phyloP scores from a whole-genome alignment of 2,329 filamentous ascomycete species.

The Xylariaceae sp. region DNA sequence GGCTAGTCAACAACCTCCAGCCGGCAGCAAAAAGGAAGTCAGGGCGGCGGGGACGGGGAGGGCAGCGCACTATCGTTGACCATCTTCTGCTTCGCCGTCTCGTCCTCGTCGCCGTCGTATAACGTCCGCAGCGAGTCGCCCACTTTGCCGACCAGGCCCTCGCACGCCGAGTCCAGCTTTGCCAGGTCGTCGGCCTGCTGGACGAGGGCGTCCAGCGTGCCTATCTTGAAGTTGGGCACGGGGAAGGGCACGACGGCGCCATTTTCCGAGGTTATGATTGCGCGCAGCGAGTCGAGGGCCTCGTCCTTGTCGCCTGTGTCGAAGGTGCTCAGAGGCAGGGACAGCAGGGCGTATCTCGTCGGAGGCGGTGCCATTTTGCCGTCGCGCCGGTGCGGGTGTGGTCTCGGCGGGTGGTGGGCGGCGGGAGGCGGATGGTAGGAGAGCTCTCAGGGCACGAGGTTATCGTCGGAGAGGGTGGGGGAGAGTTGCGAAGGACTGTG shows the following conservation, averaged over 20 bases:
- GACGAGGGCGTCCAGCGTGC: constrained; percentile 87
- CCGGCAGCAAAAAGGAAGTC: constrained; percentile 3
- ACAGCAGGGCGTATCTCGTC: constrained; percentile 76
- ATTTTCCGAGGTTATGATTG: constrained; percentile 66
- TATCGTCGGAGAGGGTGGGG: too few species aligned
- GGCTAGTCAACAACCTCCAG: constrained; percentile 18
- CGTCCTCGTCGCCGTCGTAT: constrained; percentile 76
- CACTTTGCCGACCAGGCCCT: constrained; percentile 80
- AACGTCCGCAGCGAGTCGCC: constrained; percentile 76
- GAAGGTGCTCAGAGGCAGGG: constrained; percentile 80
- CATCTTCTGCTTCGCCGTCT: constrained; percentile 78
- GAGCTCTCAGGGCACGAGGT: too few species aligned
- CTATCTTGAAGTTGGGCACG: constrained; percentile 95
- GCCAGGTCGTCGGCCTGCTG: constrained; percentile 92
- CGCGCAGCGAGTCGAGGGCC: constrained; percentile 67
- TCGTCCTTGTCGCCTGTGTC: constrained; percentile 74
- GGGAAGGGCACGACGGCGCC: constrained; percentile 69
- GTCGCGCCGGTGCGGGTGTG: constrained; percentile 5
- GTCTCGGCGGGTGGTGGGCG: too few species aligned
- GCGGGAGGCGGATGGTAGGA: too few species aligned
- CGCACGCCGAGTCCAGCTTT: constrained; percentile 76
- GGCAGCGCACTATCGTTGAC: constrained; percentile 83
- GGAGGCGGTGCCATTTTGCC: constrained; percentile 27
- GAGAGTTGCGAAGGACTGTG: too few species aligned
- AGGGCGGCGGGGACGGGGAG: constrained; percentile 1